A percentile compares a stretch with the other conserved stretches of the same genome.
Conservation (phyloP, 768 basidiomycete genomes). For the Kondoa malvinella region DNA sequence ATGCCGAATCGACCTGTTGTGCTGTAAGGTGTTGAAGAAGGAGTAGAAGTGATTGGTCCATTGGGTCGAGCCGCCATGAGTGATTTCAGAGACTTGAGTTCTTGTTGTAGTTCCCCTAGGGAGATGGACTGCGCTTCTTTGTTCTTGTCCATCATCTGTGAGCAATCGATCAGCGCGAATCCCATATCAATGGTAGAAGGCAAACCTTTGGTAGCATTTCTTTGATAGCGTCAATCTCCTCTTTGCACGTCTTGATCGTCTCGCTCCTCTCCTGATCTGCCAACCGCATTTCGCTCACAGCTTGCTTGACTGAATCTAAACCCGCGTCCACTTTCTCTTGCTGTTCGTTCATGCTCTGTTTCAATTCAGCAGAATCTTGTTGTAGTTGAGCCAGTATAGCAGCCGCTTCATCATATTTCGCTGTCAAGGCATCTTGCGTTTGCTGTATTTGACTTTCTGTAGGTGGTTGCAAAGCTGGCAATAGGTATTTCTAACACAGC, state of each 20-base stretch:
- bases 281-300: slow-evolving; percentile 56
- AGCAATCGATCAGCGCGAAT: slow-evolving; percentile 7
- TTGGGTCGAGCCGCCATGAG: slow-evolving; percentile 37
- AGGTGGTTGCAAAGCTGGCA: slow-evolving; percentile 81
- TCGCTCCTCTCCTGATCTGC: slow-evolving; percentile 62
- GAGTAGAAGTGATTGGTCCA: background rate
- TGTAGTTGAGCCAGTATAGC: slow-evolving; percentile 64
- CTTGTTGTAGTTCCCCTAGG: slow-evolving; percentile 71
- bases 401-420: slow-evolving; percentile 79
- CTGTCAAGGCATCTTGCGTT: slow-evolving; percentile 63
- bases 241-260: slow-evolving; percentile 78
- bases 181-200: slow-evolving; percentile 10
- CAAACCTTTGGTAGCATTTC: slow-evolving; percentile 84
- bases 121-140: slow-evolving; percentile 70
- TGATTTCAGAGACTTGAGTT: slow-evolving; percentile 83
- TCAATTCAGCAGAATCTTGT: slow-evolving; percentile 53
- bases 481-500: slow-evolving; percentile 57
- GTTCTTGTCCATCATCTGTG: slow-evolving; percentile 84
- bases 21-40: background rate
- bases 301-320: slow-evolving; percentile 52
- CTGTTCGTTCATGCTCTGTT: slow-evolving; percentile 58
- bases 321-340: slow-evolving; percentile 53
- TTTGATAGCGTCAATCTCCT: slow-evolving; percentile 72
- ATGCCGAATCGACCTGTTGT: background rate
- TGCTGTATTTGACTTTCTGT: slow-evolving; percentile 71